Evolutionary conservation across 2,329 filamentous ascomycete species (phyloP).

Genomic region (Phyllosticta citriasiana): DNA sequence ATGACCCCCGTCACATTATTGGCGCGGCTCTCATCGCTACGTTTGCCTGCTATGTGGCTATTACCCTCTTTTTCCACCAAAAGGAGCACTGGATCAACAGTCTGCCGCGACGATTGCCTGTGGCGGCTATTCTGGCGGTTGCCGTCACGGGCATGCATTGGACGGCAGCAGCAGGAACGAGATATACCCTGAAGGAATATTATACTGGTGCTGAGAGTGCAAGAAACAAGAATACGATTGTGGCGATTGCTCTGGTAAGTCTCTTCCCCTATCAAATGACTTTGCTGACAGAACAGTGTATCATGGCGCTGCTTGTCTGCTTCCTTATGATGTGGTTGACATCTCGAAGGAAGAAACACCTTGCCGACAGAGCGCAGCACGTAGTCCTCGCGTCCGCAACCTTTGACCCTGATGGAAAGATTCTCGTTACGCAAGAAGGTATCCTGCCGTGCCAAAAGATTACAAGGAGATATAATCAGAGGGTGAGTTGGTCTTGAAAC

Average conservation of each 20-base stretch:
- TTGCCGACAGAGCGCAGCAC: slow-evolving; percentile 41
- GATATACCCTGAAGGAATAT: slow-evolving; percentile 49
- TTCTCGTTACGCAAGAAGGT: slow-evolving; percentile 62
- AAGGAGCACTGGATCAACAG: slow-evolving; percentile 66
- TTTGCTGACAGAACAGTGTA: slow-evolving; percentile 20
- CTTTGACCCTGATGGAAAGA: slow-evolving; percentile 55
- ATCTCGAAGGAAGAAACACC: slow-evolving; percentile 24
- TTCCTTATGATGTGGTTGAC: slow-evolving; percentile 25
- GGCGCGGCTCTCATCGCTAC: slow-evolving; percentile 65
- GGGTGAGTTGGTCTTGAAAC: not conserved
- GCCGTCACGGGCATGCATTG: slow-evolving; percentile 85
- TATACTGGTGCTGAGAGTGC: slow-evolving; percentile 30
- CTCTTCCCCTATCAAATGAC: not conserved
- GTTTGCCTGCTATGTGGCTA: slow-evolving; percentile 57
- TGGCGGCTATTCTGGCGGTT: slow-evolving; percentile 57
- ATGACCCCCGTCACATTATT: slow-evolving; percentile 49
- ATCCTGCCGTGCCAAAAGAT: slow-evolving; percentile 64
- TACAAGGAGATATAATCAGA: slow-evolving; percentile 44
- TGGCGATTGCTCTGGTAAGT: slow-evolving; percentile 61
- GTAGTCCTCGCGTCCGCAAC: slow-evolving; percentile 50
- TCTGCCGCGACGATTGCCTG: slow-evolving; percentile 64
- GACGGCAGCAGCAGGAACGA: slow-evolving; percentile 63
- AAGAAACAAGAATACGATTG: slow-evolving; percentile 57
- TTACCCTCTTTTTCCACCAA: slow-evolving; percentile 69
- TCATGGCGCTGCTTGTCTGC: slow-evolving; percentile 27